phyloP scores from a whole-genome alignment of 768 basidiomycete species.

The Cubamyces lactineus region DNA sequence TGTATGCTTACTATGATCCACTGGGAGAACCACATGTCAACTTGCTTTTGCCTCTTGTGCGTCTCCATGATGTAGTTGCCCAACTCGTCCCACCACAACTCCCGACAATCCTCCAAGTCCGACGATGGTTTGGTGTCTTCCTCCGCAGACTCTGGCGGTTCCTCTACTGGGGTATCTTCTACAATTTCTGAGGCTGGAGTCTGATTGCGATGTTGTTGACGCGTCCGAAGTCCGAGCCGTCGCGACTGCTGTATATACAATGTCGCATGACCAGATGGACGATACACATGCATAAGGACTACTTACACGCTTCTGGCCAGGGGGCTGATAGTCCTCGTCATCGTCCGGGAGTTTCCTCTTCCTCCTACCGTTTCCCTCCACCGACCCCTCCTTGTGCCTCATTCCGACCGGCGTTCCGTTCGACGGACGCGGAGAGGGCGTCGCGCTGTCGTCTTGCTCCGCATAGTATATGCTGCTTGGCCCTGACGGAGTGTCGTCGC shows the following conservation, averaged over 20 bases:
- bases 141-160: slow-evolving; percentile 36
- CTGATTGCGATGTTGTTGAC: slow-evolving; percentile 32
- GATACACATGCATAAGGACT: slow-evolving; percentile 10
- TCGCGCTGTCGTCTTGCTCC: slow-evolving; percentile 36
- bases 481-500: slow-evolving; percentile 41
- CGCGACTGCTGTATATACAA: slow-evolving; percentile 30
- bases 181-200: slow-evolving; percentile 30
- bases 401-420: slow-evolving; percentile 26
- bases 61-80: slow-evolving; percentile 72
- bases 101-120: slow-evolving; percentile 81
- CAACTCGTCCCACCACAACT: slow-evolving; percentile 75
- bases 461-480: slow-evolving; percentile 41
- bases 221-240: slow-evolving; percentile 43
- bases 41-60: slow-evolving; percentile 70
- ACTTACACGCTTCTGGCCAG: slow-evolving; percentile 60
- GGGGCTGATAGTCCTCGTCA: slow-evolving; percentile 60
- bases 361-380: slow-evolving; percentile 37
- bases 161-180: slow-evolving; percentile 32
- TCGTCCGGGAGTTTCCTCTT: slow-evolving; percentile 56
- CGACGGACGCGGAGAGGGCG: slow-evolving; percentile 32
- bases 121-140: slow-evolving; percentile 62
- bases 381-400: slow-evolving; percentile 19
- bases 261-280: not conserved
- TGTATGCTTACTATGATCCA: slow-evolving; percentile 57
- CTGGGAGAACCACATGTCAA: slow-evolving; percentile 74